phyloP scores from a whole-genome alignment of 768 basidiomycete genomes.

The Suillus spraguei region DNA sequence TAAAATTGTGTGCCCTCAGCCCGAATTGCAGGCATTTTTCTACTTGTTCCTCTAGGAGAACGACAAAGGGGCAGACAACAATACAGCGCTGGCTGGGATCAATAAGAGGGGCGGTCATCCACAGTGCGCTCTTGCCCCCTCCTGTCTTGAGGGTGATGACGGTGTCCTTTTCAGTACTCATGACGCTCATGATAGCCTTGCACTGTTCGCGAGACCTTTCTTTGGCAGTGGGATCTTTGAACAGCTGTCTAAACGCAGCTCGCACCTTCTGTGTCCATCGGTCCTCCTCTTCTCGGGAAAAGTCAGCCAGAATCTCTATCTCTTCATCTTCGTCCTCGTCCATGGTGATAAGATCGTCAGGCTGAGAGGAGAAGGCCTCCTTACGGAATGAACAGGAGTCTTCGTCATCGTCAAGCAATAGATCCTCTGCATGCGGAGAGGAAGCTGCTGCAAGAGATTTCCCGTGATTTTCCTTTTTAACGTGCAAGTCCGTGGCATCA shows the following conservation, averaged over 20 bases:
- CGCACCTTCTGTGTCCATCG: not conserved
- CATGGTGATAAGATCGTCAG: not conserved
- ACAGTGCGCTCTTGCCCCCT: too few relatives aligned
- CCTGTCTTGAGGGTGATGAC: not conserved
- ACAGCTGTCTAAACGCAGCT: not conserved
- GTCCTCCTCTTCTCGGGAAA: not conserved
- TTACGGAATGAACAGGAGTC: not conserved
- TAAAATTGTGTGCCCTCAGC: not conserved
- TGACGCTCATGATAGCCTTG: not conserved
- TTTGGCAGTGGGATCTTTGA: not conserved
- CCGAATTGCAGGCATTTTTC: not conserved
- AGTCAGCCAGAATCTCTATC: not conserved
- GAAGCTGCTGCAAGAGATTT: not conserved
- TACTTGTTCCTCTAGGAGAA: not conserved
- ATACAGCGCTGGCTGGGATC: not conserved
- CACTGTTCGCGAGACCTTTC: not conserved
- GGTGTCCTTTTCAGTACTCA: not conserved
- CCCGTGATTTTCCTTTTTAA: not conserved
- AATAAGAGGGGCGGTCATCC: too few relatives aligned
- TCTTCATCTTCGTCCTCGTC: not conserved
- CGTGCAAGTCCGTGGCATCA: not conserved
- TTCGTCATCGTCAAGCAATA: not conserved
- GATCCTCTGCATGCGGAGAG: not conserved
- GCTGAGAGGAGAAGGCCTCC: not conserved
- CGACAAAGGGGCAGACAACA: not conserved